Evolutionary conservation across 1,139 yeast genomes (phyloP), one percentile per base, ranked within the genome.

Genomic region (Diutina sp.): DNA sequence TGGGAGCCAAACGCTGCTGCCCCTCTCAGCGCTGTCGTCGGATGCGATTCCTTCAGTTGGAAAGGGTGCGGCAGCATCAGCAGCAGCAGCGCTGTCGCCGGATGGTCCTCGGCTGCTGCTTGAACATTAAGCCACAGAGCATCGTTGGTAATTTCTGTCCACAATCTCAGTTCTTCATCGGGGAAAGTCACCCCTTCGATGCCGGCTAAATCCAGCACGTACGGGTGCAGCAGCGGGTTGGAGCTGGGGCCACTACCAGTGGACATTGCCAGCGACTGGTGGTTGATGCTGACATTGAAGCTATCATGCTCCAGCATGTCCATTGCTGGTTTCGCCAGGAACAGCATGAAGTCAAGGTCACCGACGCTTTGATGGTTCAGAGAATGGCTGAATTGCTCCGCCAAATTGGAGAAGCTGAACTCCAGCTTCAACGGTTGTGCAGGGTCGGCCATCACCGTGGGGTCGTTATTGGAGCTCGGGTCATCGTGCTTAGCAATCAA

Each of bases 101-200:
- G 41, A 2, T 46, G 35, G 25, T 47, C 57, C 8, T 25, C 55
- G 16, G 12, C 45, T 14, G 48, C 44, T 3, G 45, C 6, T 2
- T 25, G 47, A 57, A 55, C 66, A 55, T 66, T 68, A 56, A 85
- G 68, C 93, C 93, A 86, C 65, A 77, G 86, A 14, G 95, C 90
- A 65, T 82, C 90, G 65, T 78, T 78, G 2, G 89, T 82, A 60
- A 87, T 82, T 63, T 85, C 89, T 66, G 82, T 82, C 91, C 95
- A 84, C 56, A 89, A 68, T 62, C 85, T 79, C 62, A 81, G 79
- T 63, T 86, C 90, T 56, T 76, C 79, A 55, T 72, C 76, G 44
- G 73, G 63, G 58, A 72, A 73, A 0, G 78, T 71, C 48, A 74
- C 66, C 5, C 79, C 80, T 62, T 76, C 80, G 47, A 76, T 74